Percentiles rank a stretch among this genome's conserved stretches.
These are phyloP conservation scores for Diplodia seriata DNA, from an alignment of 2,329 filamentous ascomycete species.

Conservation along the genomic window DNA sequence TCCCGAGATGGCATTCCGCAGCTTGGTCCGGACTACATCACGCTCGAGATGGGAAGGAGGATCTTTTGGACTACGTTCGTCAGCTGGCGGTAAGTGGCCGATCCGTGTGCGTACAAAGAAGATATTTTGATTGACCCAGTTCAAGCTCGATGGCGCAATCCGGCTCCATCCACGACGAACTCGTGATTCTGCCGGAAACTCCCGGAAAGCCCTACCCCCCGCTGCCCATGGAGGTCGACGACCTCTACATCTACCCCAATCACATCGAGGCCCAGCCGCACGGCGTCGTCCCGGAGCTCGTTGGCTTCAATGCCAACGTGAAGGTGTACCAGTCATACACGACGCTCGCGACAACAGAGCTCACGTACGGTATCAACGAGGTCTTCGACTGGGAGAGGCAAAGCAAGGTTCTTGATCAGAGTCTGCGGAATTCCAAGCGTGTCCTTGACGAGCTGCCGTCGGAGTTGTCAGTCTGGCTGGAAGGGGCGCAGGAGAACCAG, in stretches of 20 bases:
- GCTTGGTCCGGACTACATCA: slow-evolving; percentile 46
- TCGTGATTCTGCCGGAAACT: slow-evolving; percentile 78
- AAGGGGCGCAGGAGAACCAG: slow-evolving; percentile 44
- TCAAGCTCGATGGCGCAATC: slow-evolving; percentile 77
- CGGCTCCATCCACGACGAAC: slow-evolving; percentile 72
- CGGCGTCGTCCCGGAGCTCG: slow-evolving; percentile 71
- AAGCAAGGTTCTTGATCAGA: slow-evolving; percentile 73
- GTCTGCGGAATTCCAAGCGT: slow-evolving; percentile 72
- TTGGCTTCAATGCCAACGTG: slow-evolving; percentile 81
- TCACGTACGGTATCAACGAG: slow-evolving; percentile 79
- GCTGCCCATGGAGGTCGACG: slow-evolving; percentile 81
- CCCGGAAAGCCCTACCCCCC: slow-evolving; percentile 78
- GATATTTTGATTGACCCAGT: slow-evolving; percentile 22
- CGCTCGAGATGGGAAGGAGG: slow-evolving; percentile 62
- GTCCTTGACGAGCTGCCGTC: slow-evolving; percentile 71
- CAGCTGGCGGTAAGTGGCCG: slow-evolving; percentile 63
- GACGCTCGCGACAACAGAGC: slow-evolving; percentile 76
- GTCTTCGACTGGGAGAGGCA: slow-evolving; percentile 81
- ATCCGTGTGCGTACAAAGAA: slow-evolving; percentile 12
- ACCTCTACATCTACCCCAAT: slow-evolving; percentile 76
- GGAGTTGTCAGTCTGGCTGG: slow-evolving; percentile 67
- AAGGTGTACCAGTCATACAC: slow-evolving; percentile 83
- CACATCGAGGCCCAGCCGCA: slow-evolving; percentile 74
- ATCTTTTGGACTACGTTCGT: slow-evolving; percentile 86
- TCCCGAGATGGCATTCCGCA: slow-evolving; percentile 7